Base-by-base conservation (phyloP, 805 yeast genomes). In the Monosporozyma yasuniensis region DNA sequence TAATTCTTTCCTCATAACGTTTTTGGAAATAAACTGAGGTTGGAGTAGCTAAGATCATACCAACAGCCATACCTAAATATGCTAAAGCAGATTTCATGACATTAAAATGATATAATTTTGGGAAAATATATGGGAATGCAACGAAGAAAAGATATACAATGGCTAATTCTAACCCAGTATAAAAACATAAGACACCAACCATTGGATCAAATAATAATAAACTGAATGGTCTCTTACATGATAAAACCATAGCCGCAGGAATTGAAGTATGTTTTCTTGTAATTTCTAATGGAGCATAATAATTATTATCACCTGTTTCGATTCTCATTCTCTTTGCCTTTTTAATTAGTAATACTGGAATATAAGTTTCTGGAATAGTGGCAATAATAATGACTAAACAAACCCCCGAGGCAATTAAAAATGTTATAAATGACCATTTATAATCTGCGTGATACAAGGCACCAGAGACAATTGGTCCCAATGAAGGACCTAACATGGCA, bases 391-490 rank as follows among this genome's bases (percentile, higher is more conserved):
- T 69, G 50, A 64, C 66, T 52, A 80, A 71, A 55, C 80, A 70
- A 2, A 76, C 73, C 3, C 82, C 86, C 54, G 81, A 75, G 55
- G 80, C 78, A n/a, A 84, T 79, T 19, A 83, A 66, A 58, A 83
- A 65, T 8, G 80, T 76, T 56, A 77, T 77, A 58, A 84, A 84
- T 14, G 81, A 77, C 93, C 93, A 86, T 62, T 83, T 74, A 81
- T 86, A 84, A 44, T 69, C 60, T 23, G 66, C 59, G 43, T 73
- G 61, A 47, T 75, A 70, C 16, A 77, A 70, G 19, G 77, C 80
- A 32, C 81, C 81, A 46, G 83, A 79, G 2, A 81, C 69, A 4
- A 82, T 62, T 0, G 90, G 90, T 0, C 87, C 87, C 21, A 82
- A 58, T 1, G 83, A 75, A 1, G 93, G 91, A 0, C 91, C 93